A percentile compares a stretch with the other conserved stretches of the same genome.
These are phyloP conservation scores for Aurinia saxatilis DNA, from an alignment of 345 rosid genomes.

Conservation along the genomic window DNA sequence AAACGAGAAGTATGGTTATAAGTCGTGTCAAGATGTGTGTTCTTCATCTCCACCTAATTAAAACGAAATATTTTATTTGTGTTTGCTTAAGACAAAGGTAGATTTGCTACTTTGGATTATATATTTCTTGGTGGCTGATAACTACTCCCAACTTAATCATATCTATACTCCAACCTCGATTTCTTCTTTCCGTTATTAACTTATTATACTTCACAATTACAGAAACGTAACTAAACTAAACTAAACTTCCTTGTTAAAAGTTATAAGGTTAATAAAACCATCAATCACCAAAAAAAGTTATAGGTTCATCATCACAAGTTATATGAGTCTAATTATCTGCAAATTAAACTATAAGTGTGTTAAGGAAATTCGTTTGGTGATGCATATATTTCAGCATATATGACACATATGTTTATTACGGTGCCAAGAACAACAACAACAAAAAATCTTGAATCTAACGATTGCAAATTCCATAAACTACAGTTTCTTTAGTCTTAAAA, in stretches of 20 bases:
- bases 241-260: neutral
- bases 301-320: conserved; percentile 10
- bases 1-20: conserved; percentile 23
- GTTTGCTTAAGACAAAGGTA: conserved; percentile 10
- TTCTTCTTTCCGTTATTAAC: conserved; percentile 30
- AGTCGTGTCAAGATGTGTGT: conserved; percentile 35
- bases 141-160: conserved; percentile 27
- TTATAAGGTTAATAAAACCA: neutral
- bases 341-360: neutral
- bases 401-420: neutral
- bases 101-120: conserved; percentile 17
- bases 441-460: neutral
- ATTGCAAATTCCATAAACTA: neutral
- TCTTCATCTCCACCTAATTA: conserved; percentile 30
- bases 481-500: neutral
- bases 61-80: conserved; percentile 13
- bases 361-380: conserved; percentile 1
- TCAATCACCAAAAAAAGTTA: neutral
- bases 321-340: conserved; percentile 14
- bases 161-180: conserved; percentile 32
- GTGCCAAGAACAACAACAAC: neutral
- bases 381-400: neutral
- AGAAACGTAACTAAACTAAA: neutral
- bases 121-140: conserved; percentile 35
- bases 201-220: conserved; percentile 9